Evolutionary conservation across 805 yeast species (phyloP), one percentile per base, ranked within the genome.

Genomic region (Cyberlindnera bimundalis): DNA sequence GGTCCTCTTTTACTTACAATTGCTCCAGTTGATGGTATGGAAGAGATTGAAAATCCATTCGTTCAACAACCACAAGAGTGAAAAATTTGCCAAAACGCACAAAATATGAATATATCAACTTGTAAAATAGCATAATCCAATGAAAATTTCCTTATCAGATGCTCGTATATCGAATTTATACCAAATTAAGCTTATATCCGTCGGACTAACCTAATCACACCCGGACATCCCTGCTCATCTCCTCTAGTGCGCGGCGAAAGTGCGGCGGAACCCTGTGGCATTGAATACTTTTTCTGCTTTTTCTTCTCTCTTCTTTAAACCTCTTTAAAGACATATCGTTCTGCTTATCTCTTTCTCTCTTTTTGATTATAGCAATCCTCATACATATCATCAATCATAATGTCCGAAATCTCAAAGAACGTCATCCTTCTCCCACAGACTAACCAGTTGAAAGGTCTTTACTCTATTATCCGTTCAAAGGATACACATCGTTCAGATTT

Each of bases 401-500:
- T 44, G 45, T 33, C 51, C 9, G 29, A 37, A 11, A 31, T 39
- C n/a, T 39, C 38, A 29, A 43, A 59, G 37, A 83, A 84, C 68
- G 91, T 88, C 29, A 67, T 78, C 33, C 61, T 85, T 15, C 74
- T 91, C 33, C 85, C 85, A 39, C 96, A 86, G 63, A 88, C 96
- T 28, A 88, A 89, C 68, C 99, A 93, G 66, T 70, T 93, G 51
- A 67, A 75, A 35, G 95, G 96, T 20, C 70, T 93, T 40, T 91
- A 84, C 70, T 83, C 96, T 14, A 89, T 90, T 57, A 89, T 93
- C 56, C 81, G 99, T 59, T 86, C 87, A 63, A 76, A 73, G 54
- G 66, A 66, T 41, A 91, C 99, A 14, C 71, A 76, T 43, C 78
- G 99, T 58, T 86, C 93, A 2, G 97, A 93, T 59, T 93, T 93